A percentile compares a stretch with the other conserved stretches of the same genome.
These are phyloP conservation scores for Cubamyces sp. DNA, from an alignment of 768 basidiomycete species.

Conservation along the genomic window DNA sequence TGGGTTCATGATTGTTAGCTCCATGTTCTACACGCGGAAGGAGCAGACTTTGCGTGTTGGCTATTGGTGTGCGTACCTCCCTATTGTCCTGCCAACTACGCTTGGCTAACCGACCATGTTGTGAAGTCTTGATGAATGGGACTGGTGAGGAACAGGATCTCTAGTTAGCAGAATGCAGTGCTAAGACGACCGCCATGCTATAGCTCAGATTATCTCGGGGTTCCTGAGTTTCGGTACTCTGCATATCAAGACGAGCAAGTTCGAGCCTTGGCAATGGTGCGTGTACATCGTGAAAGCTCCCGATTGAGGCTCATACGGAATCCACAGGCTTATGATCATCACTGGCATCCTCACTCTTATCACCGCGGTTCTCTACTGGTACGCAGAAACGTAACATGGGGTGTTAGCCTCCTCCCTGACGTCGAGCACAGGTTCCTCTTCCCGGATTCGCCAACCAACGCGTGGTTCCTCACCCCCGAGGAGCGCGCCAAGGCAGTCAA, in stretches of 20 bases:
- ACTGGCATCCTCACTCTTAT: constrained; percentile 63
- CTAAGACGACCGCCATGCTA: not conserved
- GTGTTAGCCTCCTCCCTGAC: too few species aligned
- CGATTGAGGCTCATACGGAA: too few species aligned
- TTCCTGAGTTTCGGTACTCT: constrained; percentile 70
- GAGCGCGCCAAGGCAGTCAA: constrained; percentile 67
- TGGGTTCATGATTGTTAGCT: constrained; percentile 75
- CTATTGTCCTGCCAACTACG: not conserved
- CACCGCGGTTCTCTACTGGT: constrained; percentile 59
- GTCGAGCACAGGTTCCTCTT: constrained; percentile 56
- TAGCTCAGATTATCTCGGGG: constrained; percentile 72
- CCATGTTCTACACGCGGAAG: constrained; percentile 77
- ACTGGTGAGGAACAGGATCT: constrained; percentile 46
- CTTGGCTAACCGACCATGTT: not conserved
- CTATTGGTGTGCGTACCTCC: constrained; percentile 68
- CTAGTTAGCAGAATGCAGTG: not conserved
- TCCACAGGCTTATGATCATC: constrained; percentile 66
- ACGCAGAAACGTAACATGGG: not conserved
- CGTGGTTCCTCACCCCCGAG: constrained; percentile 71
- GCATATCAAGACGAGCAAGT: constrained; percentile 57
- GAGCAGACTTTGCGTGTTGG: constrained; percentile 74
- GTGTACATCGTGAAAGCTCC: not conserved
- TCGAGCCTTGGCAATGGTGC: constrained; percentile 78
- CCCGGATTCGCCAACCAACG: constrained; percentile 74
- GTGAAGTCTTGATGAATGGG: constrained; percentile 73